Evolutionary conservation across 2,329 filamentous ascomycete genomes (phyloP).

Genomic region (Fusarium pilosicola): DNA sequence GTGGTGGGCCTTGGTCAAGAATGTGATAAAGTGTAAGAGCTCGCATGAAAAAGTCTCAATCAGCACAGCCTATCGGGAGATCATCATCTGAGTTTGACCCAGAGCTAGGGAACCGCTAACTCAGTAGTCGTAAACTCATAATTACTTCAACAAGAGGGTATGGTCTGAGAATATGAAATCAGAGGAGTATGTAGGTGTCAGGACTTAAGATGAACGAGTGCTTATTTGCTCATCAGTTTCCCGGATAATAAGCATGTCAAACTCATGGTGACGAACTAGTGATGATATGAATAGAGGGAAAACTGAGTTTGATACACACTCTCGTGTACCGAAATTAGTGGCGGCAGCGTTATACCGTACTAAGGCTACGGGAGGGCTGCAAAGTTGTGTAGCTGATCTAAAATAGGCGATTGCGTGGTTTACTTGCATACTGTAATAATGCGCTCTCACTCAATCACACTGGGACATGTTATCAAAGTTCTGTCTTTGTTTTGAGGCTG

Average conservation of each 20-base stretch:
- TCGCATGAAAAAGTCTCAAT: constrained; percentile 22
- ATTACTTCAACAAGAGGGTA: background rate
- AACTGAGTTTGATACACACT: constrained; percentile 21
- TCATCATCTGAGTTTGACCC: background rate
- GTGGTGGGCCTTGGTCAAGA: background rate
- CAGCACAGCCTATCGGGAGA: constrained; percentile 2
- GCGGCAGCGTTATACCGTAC: constrained; percentile 22
- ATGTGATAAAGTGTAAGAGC: constrained; percentile 12
- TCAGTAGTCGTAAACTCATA: background rate
- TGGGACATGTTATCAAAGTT: background rate
- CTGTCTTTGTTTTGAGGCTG: background rate
- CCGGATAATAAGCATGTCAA: background rate
- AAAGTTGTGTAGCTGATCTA: constrained; percentile 8
- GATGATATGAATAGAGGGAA: constrained; percentile 3
- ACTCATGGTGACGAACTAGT: constrained; percentile 26
- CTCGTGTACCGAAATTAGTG: constrained; percentile 17
- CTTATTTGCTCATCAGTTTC: background rate
- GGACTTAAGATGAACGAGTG: background rate
- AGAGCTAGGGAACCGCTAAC: background rate
- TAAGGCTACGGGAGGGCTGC: constrained; percentile 16
- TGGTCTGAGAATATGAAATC: background rate
- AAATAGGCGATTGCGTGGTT: constrained; percentile 20
- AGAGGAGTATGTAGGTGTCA: background rate
- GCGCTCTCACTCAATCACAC: background rate
- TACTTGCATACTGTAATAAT: background rate